phyloP scores from a whole-genome alignment of 352 stramenopile species.

The Phytophthora sojae region DNA sequence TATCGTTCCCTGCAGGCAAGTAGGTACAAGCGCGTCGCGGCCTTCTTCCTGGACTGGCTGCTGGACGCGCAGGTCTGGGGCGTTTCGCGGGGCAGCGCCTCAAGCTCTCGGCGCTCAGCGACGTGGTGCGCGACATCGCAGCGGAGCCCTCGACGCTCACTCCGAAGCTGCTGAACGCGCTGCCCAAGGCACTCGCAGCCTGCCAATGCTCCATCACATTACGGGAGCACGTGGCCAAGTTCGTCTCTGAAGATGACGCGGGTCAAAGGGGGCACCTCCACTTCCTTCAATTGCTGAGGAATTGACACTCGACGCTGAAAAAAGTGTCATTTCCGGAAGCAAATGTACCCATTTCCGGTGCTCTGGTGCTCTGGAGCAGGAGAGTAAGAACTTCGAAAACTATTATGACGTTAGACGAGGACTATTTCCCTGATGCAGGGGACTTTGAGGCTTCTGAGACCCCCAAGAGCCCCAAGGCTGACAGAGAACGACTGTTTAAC shows the following conservation, averaged over 20 bases:
- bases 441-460: background rate
- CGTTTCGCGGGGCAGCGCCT: no score
- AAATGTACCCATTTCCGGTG: no score
- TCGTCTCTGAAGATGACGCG: no score
- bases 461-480: background rate
- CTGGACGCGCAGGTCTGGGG: slow-evolving; percentile 6
- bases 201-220: no score
- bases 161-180: no score
- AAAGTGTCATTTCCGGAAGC: slow-evolving; percentile 9
- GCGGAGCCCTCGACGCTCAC: no score
- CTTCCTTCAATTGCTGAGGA: slow-evolving; percentile 20
- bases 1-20: slow-evolving; percentile 8
- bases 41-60: slow-evolving; percentile 28
- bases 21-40: slow-evolving; percentile 23
- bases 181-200: no score
- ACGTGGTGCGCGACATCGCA: no score
- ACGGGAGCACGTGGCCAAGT: no score
- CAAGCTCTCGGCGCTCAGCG: no score
- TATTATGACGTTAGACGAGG: slow-evolving; percentile 40
- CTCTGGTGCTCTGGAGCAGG: no score
- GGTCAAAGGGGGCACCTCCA: slow-evolving; percentile 26
- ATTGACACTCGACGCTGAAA: slow-evolving; percentile 21
- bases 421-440: slow-evolving; percentile 24
- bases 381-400: slow-evolving; percentile 24
- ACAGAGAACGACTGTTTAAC: slow-evolving; percentile 16